Percentiles rank a stretch among this genome's conserved stretches.
Evolutionary conservation across 768 basidiomycete genomes (phyloP).

Genomic region (Crepidotus variabilis): DNA sequence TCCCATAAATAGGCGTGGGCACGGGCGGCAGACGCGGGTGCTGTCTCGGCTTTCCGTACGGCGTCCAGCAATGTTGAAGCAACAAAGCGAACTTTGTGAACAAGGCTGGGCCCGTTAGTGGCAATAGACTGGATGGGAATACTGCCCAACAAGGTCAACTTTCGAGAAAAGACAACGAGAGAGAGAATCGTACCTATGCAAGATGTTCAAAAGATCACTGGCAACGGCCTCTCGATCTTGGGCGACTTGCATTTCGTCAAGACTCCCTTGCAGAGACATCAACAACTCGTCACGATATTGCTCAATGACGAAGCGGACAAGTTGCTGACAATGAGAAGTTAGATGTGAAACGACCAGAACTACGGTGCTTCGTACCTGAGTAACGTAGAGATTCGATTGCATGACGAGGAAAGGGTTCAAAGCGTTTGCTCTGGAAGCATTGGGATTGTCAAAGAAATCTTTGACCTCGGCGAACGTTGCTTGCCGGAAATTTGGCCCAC

Average conservation of each 20-base stretch:
- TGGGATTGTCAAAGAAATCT: conserved; percentile 90
- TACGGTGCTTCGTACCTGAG: conserved; percentile 54
- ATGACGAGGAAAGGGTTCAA: conserved; percentile 88
- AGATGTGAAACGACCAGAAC: background rate
- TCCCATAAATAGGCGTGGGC: conserved; percentile 92
- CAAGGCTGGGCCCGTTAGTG: conserved; percentile 82
- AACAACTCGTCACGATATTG: conserved; percentile 89
- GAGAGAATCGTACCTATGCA: conserved; percentile 57
- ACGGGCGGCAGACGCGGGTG: conserved; percentile 75
- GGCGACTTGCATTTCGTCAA: conserved; percentile 62
- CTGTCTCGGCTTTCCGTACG: conserved; percentile 76
- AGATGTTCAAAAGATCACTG: conserved; percentile 79
- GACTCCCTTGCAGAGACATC: conserved; percentile 57
- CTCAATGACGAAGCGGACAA: conserved; percentile 88
- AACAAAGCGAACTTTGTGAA: conserved; percentile 91
- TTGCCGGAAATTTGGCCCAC: conserved; percentile 72
- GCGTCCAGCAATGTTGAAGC: conserved; percentile 87
- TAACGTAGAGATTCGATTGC: conserved; percentile 91
- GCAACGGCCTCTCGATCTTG: conserved; percentile 82
- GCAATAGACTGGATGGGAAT: conserved; percentile 94
- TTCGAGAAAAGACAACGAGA: conserved; percentile 3
- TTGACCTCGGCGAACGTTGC: conserved; percentile 86
- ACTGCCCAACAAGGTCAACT: conserved; percentile 31
- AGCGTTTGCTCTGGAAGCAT: conserved; percentile 80
- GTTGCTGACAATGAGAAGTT: conserved; percentile 54